Percentiles rank a stretch among this genome's conserved stretches.
These are phyloP conservation scores for Cladorrhinum samala DNA, from an alignment of 495 filamentous ascomycete genomes.

Conservation along the genomic window DNA sequence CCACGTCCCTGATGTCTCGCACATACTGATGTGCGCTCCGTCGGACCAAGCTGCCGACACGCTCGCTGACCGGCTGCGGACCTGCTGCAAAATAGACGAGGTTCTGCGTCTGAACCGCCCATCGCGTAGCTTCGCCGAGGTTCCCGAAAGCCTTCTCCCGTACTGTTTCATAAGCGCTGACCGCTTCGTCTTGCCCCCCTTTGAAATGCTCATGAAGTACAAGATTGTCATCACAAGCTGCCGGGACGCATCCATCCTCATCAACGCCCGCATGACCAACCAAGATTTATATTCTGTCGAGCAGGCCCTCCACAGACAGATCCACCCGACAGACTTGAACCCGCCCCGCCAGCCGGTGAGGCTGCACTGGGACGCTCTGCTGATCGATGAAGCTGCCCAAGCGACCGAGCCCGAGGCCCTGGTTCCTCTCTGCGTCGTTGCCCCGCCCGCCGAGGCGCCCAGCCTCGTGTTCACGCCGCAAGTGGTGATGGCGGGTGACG, in stretches of 20 bases:
- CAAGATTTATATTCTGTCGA: conserved; percentile 23
- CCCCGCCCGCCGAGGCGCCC: conserved; percentile 37
- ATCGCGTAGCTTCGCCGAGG: conserved; percentile 38
- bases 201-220: conserved; percentile 44
- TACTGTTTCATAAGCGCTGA: conserved; percentile 44
- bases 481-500: conserved; percentile 53
- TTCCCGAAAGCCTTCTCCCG: conserved; percentile 38
- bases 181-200: conserved; percentile 44
- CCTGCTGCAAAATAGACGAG: conserved; percentile 32
- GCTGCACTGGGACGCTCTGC: conserved; percentile 49
- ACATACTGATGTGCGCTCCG: conserved; percentile 51
- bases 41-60: conserved; percentile 53
- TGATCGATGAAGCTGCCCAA: conserved; percentile 46
- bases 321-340: conserved; percentile 12
- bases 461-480: conserved; percentile 29
- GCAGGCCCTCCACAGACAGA: conserved; percentile 5
- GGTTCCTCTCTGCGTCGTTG: conserved; percentile 44
- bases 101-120: conserved; percentile 46
- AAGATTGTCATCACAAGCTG: conserved; percentile 47
- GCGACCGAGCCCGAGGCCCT: conserved; percentile 15
- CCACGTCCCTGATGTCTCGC: conserved; percentile 19
- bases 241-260: conserved; percentile 44
- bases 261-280: conserved; percentile 45
- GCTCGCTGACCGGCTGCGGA: conserved; percentile 40
- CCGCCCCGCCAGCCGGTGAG: conserved; percentile 1